Conservation (phyloP, 202 grass and related monocot genomes). For the Cymbopogon flexuosus region DNA sequence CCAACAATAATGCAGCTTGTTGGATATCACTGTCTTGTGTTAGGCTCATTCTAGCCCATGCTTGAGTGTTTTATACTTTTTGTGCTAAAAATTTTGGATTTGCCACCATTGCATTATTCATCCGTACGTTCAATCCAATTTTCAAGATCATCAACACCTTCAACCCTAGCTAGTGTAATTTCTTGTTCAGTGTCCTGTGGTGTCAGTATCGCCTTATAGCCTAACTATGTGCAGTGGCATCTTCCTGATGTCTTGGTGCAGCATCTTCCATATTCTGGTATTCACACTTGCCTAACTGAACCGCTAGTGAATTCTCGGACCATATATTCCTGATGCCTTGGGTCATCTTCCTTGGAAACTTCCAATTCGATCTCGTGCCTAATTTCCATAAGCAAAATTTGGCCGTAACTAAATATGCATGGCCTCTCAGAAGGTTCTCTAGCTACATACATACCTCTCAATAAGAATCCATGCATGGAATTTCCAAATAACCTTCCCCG, state of each 20-base stretch:
- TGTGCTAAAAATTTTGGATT: background rate
- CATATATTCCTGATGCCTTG: background rate
- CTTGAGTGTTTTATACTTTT: background rate
- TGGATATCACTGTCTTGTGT: background rate
- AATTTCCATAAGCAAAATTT: background rate
- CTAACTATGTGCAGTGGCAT: background rate
- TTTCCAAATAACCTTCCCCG: too few relatives aligned
- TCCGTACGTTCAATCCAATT: background rate
- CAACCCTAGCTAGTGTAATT: background rate
- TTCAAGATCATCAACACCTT: background rate
- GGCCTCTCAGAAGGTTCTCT: too few relatives aligned
- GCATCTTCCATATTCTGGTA: background rate
- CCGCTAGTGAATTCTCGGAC: background rate
- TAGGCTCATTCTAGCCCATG: background rate
- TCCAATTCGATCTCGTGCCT: background rate
- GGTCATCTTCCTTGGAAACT: background rate
- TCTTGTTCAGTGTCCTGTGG: background rate
- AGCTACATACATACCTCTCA: background rate
- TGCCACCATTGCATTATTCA: background rate
- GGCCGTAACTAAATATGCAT: too few relatives aligned
- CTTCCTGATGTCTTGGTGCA: background rate
- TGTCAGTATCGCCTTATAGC: background rate
- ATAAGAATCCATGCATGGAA: background rate
- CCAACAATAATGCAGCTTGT: background rate
- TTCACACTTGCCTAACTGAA: background rate